Evolutionary conservation across 2,329 filamentous ascomycete genomes (phyloP), one percentile per base, ranked within the genome.

Genomic region (Aspergillus melleus): DNA sequence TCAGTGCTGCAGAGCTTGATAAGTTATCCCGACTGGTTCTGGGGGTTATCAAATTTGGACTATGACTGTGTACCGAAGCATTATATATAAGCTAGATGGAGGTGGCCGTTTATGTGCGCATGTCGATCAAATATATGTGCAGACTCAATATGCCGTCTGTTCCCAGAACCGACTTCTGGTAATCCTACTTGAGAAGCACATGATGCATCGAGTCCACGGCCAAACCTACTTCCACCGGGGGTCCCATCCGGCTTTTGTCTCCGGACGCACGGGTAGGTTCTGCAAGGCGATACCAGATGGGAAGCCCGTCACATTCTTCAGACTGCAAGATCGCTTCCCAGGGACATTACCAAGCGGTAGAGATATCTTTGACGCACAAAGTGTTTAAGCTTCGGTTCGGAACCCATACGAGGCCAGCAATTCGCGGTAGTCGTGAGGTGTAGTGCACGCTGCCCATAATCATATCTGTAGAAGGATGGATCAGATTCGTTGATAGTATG

Each of bases 251-350:
- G 26, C 32, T 14, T 47, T 54, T 46, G 46, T 59, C 54, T 58
- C 50, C 54, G 47, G 46, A 49, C 57, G 32, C 30, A 59, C 56
- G 50, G 54, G 54, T 30, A 26, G 19, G 52, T 36, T n/a, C 52
- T 57, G 57, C 52, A 55, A 29, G 46, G 53, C 42, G 29, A 26
- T 51, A 54, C 54, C 29, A 24, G 32, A 19, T 6, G 8, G 14
- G 14, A 46, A 36, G 32, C 24, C 54, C 47, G 52, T 26, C 55
- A 56, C 56, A 61, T 60, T 60, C 55, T 42, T 63, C 32, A 50
- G 19, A 9, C 49, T 60, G 58, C 36, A 52, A 54, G 42, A 30
- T 44, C 30, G 14, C 36, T 36, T 3, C n/a, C 6, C 22, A 24
- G 29, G 11, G 8, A 8, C 10, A n/a, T 12, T 46, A 5, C n/a